phyloP scores from a whole-genome alignment of 2,329 filamentous ascomycete genomes.

The Trichophyton mentagrophytes region DNA sequence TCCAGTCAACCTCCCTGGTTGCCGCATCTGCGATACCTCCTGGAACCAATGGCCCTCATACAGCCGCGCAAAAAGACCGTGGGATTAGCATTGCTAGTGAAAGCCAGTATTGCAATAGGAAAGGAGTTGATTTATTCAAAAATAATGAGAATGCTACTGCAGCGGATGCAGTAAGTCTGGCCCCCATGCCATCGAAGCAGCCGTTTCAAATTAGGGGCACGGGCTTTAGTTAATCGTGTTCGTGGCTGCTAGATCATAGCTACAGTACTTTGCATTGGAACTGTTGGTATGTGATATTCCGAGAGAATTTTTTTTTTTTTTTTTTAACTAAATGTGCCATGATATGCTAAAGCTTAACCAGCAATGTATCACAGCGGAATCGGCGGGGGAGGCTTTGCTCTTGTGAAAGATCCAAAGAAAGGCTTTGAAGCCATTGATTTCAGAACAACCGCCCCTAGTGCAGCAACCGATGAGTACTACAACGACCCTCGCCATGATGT shows the following conservation, averaged over 20 bases:
- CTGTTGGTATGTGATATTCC: constrained; percentile 40
- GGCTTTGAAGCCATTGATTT: constrained; percentile 80
- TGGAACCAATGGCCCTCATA: neutral
- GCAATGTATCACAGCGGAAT: constrained; percentile 68
- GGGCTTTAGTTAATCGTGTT: neutral
- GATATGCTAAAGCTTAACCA: constrained; percentile 14
- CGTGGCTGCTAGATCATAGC: constrained; percentile 44
- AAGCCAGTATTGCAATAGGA: constrained; percentile 52
- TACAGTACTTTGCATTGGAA: constrained; percentile 61
- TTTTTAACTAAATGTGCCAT: neutral
- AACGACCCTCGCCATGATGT: neutral
- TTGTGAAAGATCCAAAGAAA: constrained; percentile 55
- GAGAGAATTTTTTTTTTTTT: neutral
- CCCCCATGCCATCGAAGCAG: too few species aligned
- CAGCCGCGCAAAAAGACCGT: neutral
- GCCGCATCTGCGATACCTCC: neutral
- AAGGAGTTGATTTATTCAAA: constrained; percentile 52
- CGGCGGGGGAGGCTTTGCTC: constrained; percentile 80
- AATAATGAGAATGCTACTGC: constrained; percentile 49
- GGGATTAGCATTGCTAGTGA: constrained; percentile 44
- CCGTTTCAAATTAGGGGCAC: neutral
- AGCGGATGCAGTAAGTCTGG: constrained; percentile 48
- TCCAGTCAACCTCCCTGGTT: neutral
- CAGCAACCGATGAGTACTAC: neutral
- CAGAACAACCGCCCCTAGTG: constrained; percentile 61